Base-by-base conservation (phyloP, 2,329 filamentous ascomycete genomes). In the Fusarium falciforme region DNA sequence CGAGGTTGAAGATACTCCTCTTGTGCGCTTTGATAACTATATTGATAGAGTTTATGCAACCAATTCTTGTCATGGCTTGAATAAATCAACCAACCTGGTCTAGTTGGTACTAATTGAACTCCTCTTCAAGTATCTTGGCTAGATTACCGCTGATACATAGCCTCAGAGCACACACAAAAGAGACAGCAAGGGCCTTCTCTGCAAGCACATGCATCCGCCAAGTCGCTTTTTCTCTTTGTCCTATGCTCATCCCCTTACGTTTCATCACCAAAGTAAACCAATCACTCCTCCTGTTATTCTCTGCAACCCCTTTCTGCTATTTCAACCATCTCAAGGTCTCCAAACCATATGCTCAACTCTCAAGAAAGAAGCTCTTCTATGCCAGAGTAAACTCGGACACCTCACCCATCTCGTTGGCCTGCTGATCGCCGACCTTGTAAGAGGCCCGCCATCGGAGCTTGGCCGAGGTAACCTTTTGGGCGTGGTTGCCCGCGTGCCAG, bases 371-470 rank as follows among this genome's bases (percentile, higher is more conserved):
- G 38, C 33, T 40, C 55, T 49, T 62, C 77, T 71, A 96, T 77
- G 90, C 89, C 78, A 98, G 89, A 47, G 91, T 92, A 79, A 98
- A 89, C 72, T 94, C 91, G 12, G 93, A 86, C 76, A 98, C 92
- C 84, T 96, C 94, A 6, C 96, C 96, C 85, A 93, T 94, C 84
- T 98, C 94, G 68, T 93, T 92, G 80, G 90, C 92, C 70, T 87
- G 80, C 79, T 92, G 89, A 4, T 84, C 87, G 4, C 90, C 93
- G 14, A 96, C 81, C 78, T 89, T 90, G 83, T 98, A 98, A 6
- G 92, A 90, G 29, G 94, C 91, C 77, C 94, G 94, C 94, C 95
- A 99, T 72, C 96, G 88, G 84, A 99, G 90, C 85, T 97, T 97
- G 70, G 97, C 92, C n/a, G 87, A 89, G 66, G 90, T 91, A 2